Percentiles rank a stretch among this genome's conserved stretches.
Evolutionary conservation across 257 asterid genomes (phyloP).

Genomic region (Solanum virginianum): DNA sequence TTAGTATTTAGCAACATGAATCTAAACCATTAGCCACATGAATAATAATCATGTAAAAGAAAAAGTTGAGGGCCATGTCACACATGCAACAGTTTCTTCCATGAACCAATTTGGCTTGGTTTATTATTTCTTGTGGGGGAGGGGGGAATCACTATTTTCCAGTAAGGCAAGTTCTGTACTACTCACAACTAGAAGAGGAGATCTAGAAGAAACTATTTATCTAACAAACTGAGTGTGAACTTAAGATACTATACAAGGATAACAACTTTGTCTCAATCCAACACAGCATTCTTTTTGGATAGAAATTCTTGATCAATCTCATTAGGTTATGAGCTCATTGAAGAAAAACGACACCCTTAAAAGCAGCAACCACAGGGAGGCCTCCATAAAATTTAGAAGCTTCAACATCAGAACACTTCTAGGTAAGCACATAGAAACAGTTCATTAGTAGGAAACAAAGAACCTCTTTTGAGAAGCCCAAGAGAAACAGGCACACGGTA

Average conservation of each 20-base stretch:
- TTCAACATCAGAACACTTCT: neutral
- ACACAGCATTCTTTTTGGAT: neutral
- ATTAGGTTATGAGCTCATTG: neutral
- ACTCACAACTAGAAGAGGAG: neutral
- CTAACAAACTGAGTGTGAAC: neutral
- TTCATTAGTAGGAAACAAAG: neutral
- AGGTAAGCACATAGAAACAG: neutral
- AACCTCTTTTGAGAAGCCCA: neutral
- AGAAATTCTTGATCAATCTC: neutral
- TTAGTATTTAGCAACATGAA: neutral
- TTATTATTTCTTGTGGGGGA: neutral
- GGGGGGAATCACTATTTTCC: neutral
- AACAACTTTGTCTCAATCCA: neutral
- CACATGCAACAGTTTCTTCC: neutral
- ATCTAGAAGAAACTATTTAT: neutral
- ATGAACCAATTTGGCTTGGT: neutral
- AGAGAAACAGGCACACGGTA: neutral
- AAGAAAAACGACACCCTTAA: neutral
- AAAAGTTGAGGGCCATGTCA: neutral
- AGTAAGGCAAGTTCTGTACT: neutral
- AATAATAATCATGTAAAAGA: neutral
- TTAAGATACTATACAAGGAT: neutral
- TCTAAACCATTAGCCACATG: neutral
- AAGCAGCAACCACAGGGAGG: neutral
- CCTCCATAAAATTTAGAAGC: neutral